Evolutionary conservation across 176 grass and related monocot species (phyloP), one percentile per base, ranked within the genome.

Genomic region (Luzula sylvatica): DNA sequence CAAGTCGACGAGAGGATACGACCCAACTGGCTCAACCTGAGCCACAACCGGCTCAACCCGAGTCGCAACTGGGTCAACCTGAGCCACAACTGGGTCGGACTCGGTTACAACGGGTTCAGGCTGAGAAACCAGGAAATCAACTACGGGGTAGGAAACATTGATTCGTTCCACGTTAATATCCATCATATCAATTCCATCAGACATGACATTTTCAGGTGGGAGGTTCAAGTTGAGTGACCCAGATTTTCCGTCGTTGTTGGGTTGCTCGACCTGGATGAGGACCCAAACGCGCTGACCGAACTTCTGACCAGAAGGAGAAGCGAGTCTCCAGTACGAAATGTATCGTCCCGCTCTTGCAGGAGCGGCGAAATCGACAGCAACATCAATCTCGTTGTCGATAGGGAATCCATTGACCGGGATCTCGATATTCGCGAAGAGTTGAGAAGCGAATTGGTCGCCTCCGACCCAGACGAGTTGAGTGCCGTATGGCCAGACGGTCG

Each of bases 251-350:
- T 27, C 15, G 8, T 56, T 50, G 74, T 14, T 53, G 50, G 43
- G 43, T 38, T 60, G 48, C 5, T 77, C 63, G 29, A 96, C 92
- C 85, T 80, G 71, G 58, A 96, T 82, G 71, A 74, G 59, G 73
- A 89, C 85, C 85, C 85, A 96, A 53, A 89, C 66, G 58, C 2
- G 62, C 50, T 89, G 81, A 28, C 92, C 92, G 65, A 89, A 96
- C 17, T 53, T 79, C 26, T 66, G 65, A 32, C 82, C 78, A 24
- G 75, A 75, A 45, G 85, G 85, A 38, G 66, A 73, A 52, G 65
- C 69, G 72, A 96, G 58, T 73, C 78, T 86, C 92, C 92, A 96
- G 41, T 96, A 74, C 1, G 92, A 89, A 44, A 80, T 40, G 51
- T 89, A 96, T 46, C 71, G 62, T 11, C 92, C 85, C 61, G 81